A percentile compares a stretch with the other conserved stretches of the same genome.
These are phyloP conservation scores for Serendipita sp. DNA, from an alignment of 1,284 basidiomycete genomes.

Conservation along the genomic window DNA sequence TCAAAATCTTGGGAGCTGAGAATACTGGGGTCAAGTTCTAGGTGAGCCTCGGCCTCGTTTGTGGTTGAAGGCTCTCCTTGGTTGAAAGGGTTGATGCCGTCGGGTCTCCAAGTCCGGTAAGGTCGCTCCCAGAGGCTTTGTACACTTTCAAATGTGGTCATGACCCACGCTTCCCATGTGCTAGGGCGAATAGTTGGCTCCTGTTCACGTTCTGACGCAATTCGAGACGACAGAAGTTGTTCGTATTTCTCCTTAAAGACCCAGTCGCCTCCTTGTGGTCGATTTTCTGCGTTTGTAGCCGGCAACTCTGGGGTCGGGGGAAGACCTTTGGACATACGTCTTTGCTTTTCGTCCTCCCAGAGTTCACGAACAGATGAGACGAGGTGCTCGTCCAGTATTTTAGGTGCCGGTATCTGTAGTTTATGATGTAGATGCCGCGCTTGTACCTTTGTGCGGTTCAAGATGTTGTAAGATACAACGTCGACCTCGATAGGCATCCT, in stretches of 20 bases:
- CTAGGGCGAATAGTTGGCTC: constrained; percentile 20
- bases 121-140: constrained; percentile 56
- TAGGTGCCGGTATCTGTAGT: constrained; percentile 41
- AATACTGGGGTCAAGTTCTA: neutral
- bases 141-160: constrained; percentile 80
- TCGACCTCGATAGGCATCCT: constrained; percentile 77
- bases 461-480: constrained; percentile 63
- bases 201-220: constrained; percentile 34
- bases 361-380: constrained; percentile 82
- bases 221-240: constrained; percentile 43
- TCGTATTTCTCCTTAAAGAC: constrained; percentile 54
- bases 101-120: constrained; percentile 43
- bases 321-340: constrained; percentile 52
- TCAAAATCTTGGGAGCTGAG: constrained; percentile 13
- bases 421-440: constrained; percentile 65
- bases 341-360: constrained; percentile 83
- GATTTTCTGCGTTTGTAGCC: constrained; percentile 40
- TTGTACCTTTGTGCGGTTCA: constrained; percentile 60
- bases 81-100: neutral
- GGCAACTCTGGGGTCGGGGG: constrained; percentile 54
- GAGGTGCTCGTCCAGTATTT: constrained; percentile 54
- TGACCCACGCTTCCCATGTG: constrained; percentile 50
- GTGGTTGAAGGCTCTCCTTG: neutral
- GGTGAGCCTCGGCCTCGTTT: neutral
- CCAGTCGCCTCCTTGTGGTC: constrained; percentile 48